Evolutionary conservation across 1,284 basidiomycete genomes (phyloP), one percentile per base, ranked within the genome.

Genomic region (Tremellales sp.): DNA sequence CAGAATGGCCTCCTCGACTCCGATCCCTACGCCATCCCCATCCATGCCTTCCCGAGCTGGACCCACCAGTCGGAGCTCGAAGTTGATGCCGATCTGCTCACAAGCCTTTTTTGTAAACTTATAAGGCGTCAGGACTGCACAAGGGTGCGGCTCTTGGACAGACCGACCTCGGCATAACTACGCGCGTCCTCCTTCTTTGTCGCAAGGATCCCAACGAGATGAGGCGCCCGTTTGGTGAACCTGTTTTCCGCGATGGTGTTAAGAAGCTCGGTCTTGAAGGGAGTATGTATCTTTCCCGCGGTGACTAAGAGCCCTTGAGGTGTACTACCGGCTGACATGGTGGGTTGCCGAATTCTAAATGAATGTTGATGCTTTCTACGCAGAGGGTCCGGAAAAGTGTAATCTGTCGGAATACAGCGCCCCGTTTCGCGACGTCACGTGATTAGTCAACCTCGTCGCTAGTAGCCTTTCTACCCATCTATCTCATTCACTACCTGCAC

Each of bases 1-100:
- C 47, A 97, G 84, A 57, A 97, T 93, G 5, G 87, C 91, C 69
- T 95, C 88, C 70, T 95, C 92, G 10, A 91, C 89, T 10, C 86
- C 88, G 31, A 84, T 82, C 10, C 81, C 79, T 16, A 81, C 78
- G 10, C 74, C 76, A 10, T 72, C 68, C 16, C 68, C 66, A 35
- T 71, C 72, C 49, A 68, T 63, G 10, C 66, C 68, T 32, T 70
- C 65, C 7, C 60, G 78, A 66, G 58, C 79, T 66, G 68, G 81
- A 49, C 65, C 90, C 13, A 84, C 83, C 48, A 75, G 77, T 56
- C 81, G 82, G 49, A 92, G 75, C 47, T 89, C 83, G 70, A 92
- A 97, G 45, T 86, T 81, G 51, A 97, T 84, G 0, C 91, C 92
- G 31, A 97, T 79, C 34, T 83, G 84, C 47, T 87, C 81, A 71